A percentile compares a stretch with the other conserved stretches of the same genome.
These are phyloP conservation scores for Colletotrichum tamarilloi DNA, from an alignment of 2,329 filamentous ascomycete species.

Conservation along the genomic window DNA sequence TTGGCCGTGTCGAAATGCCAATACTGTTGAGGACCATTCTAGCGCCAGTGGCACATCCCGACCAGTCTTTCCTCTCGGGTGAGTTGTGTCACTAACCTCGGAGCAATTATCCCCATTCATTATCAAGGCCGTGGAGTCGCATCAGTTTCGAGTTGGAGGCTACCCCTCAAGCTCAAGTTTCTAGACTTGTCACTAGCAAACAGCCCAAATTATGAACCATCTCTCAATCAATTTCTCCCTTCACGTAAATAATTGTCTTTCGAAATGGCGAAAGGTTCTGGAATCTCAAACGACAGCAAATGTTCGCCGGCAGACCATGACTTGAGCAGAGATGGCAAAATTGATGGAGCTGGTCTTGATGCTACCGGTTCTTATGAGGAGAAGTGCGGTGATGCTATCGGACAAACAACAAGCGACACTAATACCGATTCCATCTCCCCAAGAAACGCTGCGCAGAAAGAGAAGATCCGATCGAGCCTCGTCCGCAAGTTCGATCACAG, in stretches of 20 bases:
- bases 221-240: neutral
- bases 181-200: neutral
- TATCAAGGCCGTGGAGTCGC: neutral
- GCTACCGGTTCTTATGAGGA: neutral
- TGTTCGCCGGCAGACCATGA: neutral
- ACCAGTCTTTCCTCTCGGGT: neutral
- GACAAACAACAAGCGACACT: neutral
- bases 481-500: constrained; percentile 34
- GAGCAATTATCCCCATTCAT: neutral
- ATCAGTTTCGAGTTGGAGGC: no score
- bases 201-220: neutral
- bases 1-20: neutral
- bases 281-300: neutral
- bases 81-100: neutral
- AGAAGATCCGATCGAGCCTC: neutral
- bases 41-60: neutral
- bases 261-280: neutral
- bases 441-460: neutral
- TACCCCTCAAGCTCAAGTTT: neutral
- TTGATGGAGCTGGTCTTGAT: neutral
- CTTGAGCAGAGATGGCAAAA: no score
- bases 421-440: neutral
- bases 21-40: neutral
- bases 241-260: neutral
- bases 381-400: neutral